These are phyloP conservation scores for Thymus mandschuricus DNA, from an alignment of 257 asterid genomes.

Conservation along the genomic window DNA sequence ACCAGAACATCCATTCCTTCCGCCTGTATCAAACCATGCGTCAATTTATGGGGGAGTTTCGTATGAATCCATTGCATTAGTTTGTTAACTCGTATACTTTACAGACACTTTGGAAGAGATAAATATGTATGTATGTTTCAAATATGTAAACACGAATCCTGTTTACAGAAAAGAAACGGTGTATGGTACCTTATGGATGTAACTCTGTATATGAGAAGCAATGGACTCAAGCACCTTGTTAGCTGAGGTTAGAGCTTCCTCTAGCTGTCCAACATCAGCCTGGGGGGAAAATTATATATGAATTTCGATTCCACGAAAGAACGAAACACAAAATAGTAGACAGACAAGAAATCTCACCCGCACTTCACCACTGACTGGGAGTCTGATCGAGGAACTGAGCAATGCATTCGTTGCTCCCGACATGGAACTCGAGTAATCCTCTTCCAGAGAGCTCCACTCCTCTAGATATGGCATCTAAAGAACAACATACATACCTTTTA, in stretches of 20 bases:
- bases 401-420: slow-evolving; percentile 57
- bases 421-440: slow-evolving; percentile 57
- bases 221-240: slow-evolving; percentile 57
- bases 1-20: slow-evolving; percentile 61
- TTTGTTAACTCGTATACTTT: too few relatives aligned
- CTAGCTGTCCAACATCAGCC: slow-evolving; percentile 53
- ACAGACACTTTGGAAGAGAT: too few relatives aligned
- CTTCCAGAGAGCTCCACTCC: slow-evolving; percentile 68
- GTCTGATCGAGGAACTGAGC: slow-evolving; percentile 60
- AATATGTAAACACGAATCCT: too few relatives aligned
- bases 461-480: slow-evolving; percentile 70
- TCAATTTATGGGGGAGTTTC: not conserved
- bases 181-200: slow-evolving; percentile 43
- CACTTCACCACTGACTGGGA: slow-evolving; percentile 66
- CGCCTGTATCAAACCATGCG: slow-evolving; percentile 47
- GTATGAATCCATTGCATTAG: too few relatives aligned
- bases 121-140: too few relatives aligned
- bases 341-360: slow-evolving; percentile 45
- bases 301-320: not conserved
- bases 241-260: slow-evolving; percentile 61
- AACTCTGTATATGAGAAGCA: slow-evolving; percentile 42
- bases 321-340: not conserved
- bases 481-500: not conserved
- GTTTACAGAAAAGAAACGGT: not conserved
- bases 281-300: slow-evolving; percentile 8